phyloP scores from a whole-genome alignment of 345 rosid genomes.

The Sisymbrium altissimum region DNA sequence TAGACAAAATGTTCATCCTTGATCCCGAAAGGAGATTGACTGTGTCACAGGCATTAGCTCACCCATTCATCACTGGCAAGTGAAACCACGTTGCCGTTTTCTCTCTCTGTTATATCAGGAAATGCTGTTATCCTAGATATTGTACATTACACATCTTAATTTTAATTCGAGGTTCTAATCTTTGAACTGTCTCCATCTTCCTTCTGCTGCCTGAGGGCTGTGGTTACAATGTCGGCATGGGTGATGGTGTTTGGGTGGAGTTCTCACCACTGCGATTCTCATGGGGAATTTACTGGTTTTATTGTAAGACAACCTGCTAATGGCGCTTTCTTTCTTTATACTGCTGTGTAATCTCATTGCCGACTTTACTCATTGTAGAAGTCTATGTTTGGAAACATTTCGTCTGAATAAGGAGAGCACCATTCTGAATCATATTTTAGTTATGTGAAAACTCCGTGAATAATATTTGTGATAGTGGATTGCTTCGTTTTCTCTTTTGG shows the following conservation, averaged over 20 bases:
- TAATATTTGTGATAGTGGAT: background rate
- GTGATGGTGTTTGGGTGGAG: slow-evolving; percentile 65
- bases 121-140: slow-evolving; percentile 68
- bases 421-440: slow-evolving; percentile 13
- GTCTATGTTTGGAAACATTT: slow-evolving; percentile 29
- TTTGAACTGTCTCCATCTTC: slow-evolving; percentile 62
- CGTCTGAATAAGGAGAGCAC: slow-evolving; percentile 21
- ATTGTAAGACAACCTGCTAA: slow-evolving; percentile 95
- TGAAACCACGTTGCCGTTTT: slow-evolving; percentile 77
- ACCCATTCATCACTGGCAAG: slow-evolving; percentile 99
- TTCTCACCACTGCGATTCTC: slow-evolving; percentile 65
- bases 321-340: slow-evolving; percentile 51
- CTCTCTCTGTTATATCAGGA: slow-evolving; percentile 54
- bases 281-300: slow-evolving; percentile 83
- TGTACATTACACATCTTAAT: slow-evolving; percentile 57
- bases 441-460: background rate
- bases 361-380: slow-evolving; percentile 48
- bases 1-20: slow-evolving; percentile 87
- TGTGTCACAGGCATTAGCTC: slow-evolving; percentile 83
- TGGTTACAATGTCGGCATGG: slow-evolving; percentile 45
- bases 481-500: slow-evolving; percentile 22
- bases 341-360: slow-evolving; percentile 46
- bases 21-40: slow-evolving; percentile 98
- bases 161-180: slow-evolving; percentile 68
- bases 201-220: slow-evolving; percentile 61